These are phyloP conservation scores for Kodamaea restingae DNA, from an alignment of 805 yeast genomes.

Conservation along the genomic window DNA sequence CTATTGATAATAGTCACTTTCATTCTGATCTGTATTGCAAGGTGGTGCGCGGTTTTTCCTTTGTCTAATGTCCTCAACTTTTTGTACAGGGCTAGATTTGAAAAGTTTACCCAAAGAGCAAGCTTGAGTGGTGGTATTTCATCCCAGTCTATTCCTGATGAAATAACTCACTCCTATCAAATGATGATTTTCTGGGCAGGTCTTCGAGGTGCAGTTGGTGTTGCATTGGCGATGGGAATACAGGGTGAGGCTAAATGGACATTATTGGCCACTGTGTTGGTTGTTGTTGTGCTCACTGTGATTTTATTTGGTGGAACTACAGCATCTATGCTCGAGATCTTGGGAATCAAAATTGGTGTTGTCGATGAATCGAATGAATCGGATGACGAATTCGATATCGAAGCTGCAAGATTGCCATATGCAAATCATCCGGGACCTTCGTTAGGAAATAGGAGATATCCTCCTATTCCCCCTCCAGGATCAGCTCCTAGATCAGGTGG, in stretches of 20 bases:
- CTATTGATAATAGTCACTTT: slow-evolving; percentile 86
- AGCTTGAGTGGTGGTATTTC: slow-evolving; percentile 38
- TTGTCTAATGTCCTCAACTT: slow-evolving; percentile 79
- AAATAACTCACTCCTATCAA: slow-evolving; percentile 91
- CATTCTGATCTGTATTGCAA: slow-evolving; percentile 83
- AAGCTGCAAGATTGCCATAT: slow-evolving; percentile 51
- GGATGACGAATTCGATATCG: slow-evolving; percentile 95
- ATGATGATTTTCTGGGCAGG: slow-evolving; percentile 99
- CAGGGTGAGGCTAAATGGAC: slow-evolving; percentile 92
- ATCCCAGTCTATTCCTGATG: slow-evolving; percentile 58
- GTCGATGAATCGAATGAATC: slow-evolving; percentile 67
- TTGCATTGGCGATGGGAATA: slow-evolving; percentile 94
- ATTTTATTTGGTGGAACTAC: slow-evolving; percentile 97
- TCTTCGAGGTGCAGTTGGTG: slow-evolving; percentile 97
- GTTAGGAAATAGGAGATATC: slow-evolving; percentile 24
- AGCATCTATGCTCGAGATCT: slow-evolving; percentile 93
- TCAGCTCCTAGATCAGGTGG: slow-evolving; percentile 6
- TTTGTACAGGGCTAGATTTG: slow-evolving; percentile 58
- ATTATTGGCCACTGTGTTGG: slow-evolving; percentile 88
- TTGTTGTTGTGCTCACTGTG: slow-evolving; percentile 94
- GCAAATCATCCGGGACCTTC: slow-evolving; percentile 12
- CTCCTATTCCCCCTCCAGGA: slow-evolving; percentile 12
- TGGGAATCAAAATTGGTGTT: slow-evolving; percentile 90
- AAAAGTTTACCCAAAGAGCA: slow-evolving; percentile 29
- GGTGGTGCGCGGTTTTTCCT: slow-evolving; percentile 98